phyloP scores from a whole-genome alignment of 768 basidiomycete genomes.

The Leucocoprinus leucothites region DNA sequence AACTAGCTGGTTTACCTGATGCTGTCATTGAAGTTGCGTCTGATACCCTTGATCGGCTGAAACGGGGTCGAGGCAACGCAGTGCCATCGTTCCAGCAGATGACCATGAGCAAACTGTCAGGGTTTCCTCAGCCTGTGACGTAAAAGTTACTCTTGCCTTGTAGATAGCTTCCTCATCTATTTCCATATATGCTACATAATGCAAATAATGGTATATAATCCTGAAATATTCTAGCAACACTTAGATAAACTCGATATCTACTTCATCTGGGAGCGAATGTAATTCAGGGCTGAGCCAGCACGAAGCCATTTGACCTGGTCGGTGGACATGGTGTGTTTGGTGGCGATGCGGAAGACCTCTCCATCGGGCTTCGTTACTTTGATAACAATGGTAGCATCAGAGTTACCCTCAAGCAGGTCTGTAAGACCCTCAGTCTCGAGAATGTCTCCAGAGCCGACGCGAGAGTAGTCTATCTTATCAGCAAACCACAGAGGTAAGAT shows the following conservation, averaged over 20 bases:
- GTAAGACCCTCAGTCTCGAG: constrained; percentile 83
- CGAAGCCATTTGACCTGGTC: constrained; percentile 91
- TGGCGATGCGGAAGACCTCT: constrained; percentile 60
- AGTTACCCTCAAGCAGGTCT: constrained; percentile 52
- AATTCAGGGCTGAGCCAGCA: constrained; percentile 87
- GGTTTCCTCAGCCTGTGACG: background rate
- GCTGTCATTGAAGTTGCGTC: constrained; percentile 58
- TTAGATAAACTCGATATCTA: background rate
- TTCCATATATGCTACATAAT: background rate
- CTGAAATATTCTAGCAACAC: background rate
- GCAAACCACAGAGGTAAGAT: constrained; percentile 93
- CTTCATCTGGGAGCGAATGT: constrained; percentile 60
- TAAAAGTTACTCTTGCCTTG: background rate
- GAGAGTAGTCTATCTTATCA: constrained; percentile 80
- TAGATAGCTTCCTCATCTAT: background rate
- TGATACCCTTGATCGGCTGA: constrained; percentile 43
- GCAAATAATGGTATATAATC: background rate
- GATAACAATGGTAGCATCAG: constrained; percentile 47
- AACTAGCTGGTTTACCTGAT: constrained; percentile 79
- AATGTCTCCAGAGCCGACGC: constrained; percentile 78
- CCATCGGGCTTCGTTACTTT: constrained; percentile 68
- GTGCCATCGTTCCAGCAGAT: background rate
- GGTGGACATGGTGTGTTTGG: constrained; percentile 84
- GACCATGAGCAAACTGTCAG: background rate
- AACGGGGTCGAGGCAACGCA: constrained; percentile 11